Evolutionary conservation across 805 yeast genomes (phyloP), one percentile per base, ranked within the genome.

Genomic region (Metschnikowia gelsemii): DNA sequence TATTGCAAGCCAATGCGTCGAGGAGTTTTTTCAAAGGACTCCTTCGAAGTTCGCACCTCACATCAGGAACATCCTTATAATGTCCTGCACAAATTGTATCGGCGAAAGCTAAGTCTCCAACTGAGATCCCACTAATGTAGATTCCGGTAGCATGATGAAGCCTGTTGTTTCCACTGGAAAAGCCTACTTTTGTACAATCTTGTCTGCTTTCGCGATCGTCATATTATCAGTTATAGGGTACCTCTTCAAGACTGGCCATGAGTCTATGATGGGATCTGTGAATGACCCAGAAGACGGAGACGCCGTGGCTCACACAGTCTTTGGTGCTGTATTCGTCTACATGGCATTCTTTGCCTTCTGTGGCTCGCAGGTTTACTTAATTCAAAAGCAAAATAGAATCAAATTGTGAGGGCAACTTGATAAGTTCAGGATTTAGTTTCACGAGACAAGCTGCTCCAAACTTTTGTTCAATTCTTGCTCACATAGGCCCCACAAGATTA

Each of bases 171-270:
- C 74, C 37, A 70, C 93, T 35, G 86, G 81, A 20, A 82, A 87
- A 58, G 98, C 99, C 18, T 91, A 96, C 87, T 88, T 87, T 64
- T 91, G 99, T 63, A 91, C 98, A 32, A 76, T 91, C 30, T 73
- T 93, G 32, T 89, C 97, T 36, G 89, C 93, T 12, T 91, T 91
- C 62, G 99, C 95, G 44, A 81, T 91, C 24, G 84, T 88, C 33
- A 93, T 91, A 43, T 76, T 91, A 35, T 76, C 95, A 8, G 85
- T 87, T 42, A 78, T 91, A 54, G 99, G 95, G 14, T 78, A 80
- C 52, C 73, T 91, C 49, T 91, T 93, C 71, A 73, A 84, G 53
- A 70, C 70, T 25, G 86, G 81, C 51, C 95, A 87, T 62, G 98
- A 91, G 68, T 76, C 95, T 16, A 83, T 91, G 85, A 82, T 89